Base-by-base conservation (phyloP, 2,329 filamentous ascomycete species). In the Pestalotiopsis sp. region DNA sequence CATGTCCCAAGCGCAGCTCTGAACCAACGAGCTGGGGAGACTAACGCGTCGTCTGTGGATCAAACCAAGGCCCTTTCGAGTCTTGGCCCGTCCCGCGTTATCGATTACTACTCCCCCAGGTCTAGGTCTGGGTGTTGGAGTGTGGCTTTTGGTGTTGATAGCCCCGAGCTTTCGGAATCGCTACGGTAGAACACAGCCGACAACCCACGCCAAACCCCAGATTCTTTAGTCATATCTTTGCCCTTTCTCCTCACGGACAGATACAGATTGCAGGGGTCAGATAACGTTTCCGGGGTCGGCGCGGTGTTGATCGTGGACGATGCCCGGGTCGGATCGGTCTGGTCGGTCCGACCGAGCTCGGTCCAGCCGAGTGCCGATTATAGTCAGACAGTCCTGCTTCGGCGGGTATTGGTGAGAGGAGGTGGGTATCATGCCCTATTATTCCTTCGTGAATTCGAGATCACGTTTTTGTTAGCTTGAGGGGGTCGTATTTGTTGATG, bases 321-420 rank as follows among this genome's bases (percentile, higher is more conserved):
- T 31, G 38, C 27, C n/a, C n/a, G 59, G n/a, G 11, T 36, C 59
- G 59, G 57, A 20, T 59, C 57, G 57, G 59, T 20, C 5, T 20
- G 14, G 5, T 39, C 59, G 59, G 59, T 39, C 31, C 59, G 25
- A 36, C 59, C 59, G 59, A 39, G 14, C 3, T 36, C 59, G 59
- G 59, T 62, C 59, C n/a, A 36, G 59, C 59, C 59, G 59, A 62
- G n/a, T 36, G 59, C 59, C 59, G 59, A 36, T 20, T 62, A 27
- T n/a, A 59, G 57, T 36, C 31, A 36, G 6, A 36, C 31, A 11
- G 7, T 36, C n/a, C 25, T 62, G 59, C 6, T n/a, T 62, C 31
- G 59, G 31, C 36, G 6, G 12, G 31, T 36, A 17, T 12, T 38
- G 58, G 27, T 12, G n/a, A 36, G 14, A 23, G 31, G 25, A 36